Conservation (phyloP, 2,329 filamentous ascomycete genomes). For the Talaromyces sp. region DNA sequence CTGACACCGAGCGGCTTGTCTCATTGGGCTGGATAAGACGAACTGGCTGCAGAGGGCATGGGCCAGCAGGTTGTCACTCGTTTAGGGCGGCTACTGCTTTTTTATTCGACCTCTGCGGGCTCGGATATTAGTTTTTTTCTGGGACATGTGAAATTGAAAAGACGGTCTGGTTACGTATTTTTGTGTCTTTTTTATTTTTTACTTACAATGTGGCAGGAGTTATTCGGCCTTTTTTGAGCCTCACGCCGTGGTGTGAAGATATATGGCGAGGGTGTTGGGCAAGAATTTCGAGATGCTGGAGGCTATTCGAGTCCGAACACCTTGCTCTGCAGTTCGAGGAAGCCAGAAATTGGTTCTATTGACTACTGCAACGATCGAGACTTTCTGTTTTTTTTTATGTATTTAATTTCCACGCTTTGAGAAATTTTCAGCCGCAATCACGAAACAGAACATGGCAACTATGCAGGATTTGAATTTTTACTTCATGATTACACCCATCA, state of each 20-base stretch:
- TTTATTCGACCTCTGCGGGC: background rate
- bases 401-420: background rate
- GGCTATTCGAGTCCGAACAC: background rate
- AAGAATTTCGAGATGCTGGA: background rate
- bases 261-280: background rate
- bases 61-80: background rate
- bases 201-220: background rate
- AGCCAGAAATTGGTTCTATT: background rate
- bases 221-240: background rate
- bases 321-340: background rate
- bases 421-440: background rate
- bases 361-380: background rate
- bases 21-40: background rate
- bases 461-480: constrained; percentile 2
- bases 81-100: background rate
- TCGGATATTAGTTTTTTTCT: background rate
- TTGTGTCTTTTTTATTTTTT: background rate
- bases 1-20: background rate
- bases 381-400: background rate
- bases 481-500: constrained; percentile 10
- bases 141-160: background rate
- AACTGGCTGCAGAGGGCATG: background rate
- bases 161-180: background rate
- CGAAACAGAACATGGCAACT: background rate
- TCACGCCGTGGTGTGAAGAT: background rate